phyloP scores from a whole-genome alignment of 2,329 filamentous ascomycete species.

The Tolypocladium ophioglossoides region DNA sequence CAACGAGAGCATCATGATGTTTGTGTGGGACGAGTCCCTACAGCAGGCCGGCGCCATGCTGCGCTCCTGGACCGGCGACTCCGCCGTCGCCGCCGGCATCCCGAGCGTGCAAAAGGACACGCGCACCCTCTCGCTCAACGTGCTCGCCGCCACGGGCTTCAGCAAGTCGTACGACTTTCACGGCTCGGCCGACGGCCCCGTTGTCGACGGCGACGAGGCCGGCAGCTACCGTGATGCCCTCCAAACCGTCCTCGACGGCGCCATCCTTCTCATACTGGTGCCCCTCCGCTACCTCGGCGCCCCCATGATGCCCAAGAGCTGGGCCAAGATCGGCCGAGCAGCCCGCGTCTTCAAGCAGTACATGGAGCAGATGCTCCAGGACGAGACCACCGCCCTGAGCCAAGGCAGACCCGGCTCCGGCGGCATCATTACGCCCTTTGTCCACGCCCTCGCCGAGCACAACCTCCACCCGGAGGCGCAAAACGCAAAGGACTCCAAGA shows the following conservation, averaged over 20 bases:
- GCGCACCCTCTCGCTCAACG: too few relatives aligned
- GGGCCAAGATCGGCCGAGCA: too few relatives aligned
- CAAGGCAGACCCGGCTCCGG: not conserved
- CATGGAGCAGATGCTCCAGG: not conserved
- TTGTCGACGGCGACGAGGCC: too few relatives aligned
- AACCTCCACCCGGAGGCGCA: not conserved
- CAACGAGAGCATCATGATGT: not conserved
- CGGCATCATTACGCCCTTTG: not conserved
- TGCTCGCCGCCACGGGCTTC: too few relatives aligned
- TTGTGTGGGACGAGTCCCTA: too few relatives aligned
- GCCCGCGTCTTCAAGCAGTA: not conserved
- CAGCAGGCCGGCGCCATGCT: too few relatives aligned
- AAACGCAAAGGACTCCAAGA: not conserved
- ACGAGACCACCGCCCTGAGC: not conserved
- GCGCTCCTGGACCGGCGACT: too few relatives aligned
- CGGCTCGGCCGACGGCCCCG: too few relatives aligned
- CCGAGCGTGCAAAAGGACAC: too few relatives aligned
- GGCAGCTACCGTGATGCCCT: not conserved
- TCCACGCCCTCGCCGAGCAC: not conserved
- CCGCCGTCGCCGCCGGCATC: too few relatives aligned
- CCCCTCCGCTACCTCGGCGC: not conserved
- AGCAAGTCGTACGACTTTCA: too few relatives aligned
- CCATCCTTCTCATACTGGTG: not conserved
- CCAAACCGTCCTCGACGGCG: constrained; percentile 1
- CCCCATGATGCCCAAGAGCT: not conserved